Percentiles rank a stretch among this genome's conserved stretches.
phyloP scores from a whole-genome alignment of 2,329 filamentous ascomycete species.

The Monosporascus sp. region DNA sequence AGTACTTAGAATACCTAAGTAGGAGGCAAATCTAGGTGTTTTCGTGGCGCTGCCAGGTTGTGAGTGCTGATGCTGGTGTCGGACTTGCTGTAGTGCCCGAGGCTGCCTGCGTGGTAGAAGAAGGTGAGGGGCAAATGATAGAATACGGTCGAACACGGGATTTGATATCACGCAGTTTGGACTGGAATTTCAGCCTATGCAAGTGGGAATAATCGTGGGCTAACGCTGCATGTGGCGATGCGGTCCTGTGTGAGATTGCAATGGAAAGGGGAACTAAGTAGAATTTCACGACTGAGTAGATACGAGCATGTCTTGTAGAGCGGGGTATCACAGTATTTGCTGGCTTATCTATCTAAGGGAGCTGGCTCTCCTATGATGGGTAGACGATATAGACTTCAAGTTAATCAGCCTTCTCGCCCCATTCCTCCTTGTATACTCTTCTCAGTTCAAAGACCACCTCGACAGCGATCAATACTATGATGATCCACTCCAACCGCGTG shows the following conservation, averaged over 20 bases:
- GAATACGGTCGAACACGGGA: neutral
- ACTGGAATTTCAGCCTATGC: too few relatives aligned
- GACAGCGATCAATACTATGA: conserved; percentile 87
- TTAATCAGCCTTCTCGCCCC: conserved; percentile 8
- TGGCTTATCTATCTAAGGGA: neutral
- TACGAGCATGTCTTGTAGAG: neutral
- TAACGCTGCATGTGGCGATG: too few relatives aligned
- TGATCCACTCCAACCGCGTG: conserved; percentile 86
- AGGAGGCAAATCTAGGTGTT: neutral
- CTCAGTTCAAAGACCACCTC: conserved; percentile 82
- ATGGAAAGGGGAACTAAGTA: too few relatives aligned
- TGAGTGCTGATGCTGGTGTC: neutral
- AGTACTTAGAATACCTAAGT: neutral
- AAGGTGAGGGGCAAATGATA: neutral
- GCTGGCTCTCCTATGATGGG: neutral
- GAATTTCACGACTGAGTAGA: too few relatives aligned
- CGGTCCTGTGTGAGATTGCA: too few relatives aligned
- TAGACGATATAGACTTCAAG: neutral
- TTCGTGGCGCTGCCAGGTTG: neutral
- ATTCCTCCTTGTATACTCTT: conserved; percentile 22
- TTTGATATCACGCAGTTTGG: too few relatives aligned
- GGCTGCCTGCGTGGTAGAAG: neutral
- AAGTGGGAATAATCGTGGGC: too few relatives aligned
- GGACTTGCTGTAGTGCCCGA: too few relatives aligned
- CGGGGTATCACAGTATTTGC: neutral